Percentiles rank a stretch among this genome's conserved stretches.
Evolutionary conservation across 192 early-diverging fungal species (phyloP).

Genomic region (Coemansia sp.): DNA sequence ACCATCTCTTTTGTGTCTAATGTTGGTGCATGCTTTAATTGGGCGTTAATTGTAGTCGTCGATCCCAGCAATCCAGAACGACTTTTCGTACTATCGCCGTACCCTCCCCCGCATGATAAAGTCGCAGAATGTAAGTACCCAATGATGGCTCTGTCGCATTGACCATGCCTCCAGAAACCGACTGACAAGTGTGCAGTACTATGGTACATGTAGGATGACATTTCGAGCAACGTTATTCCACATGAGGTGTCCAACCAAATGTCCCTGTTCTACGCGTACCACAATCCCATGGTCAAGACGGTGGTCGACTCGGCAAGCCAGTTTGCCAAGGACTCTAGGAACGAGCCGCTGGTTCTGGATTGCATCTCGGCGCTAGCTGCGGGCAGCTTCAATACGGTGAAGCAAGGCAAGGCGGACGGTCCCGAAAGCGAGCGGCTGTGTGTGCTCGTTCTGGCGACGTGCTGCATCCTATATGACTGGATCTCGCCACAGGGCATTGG

Average conservation of each 20-base stretch:
- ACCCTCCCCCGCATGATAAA: conserved; percentile 81
- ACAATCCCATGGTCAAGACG: conserved; percentile 89
- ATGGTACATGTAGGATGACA: conserved; percentile 46
- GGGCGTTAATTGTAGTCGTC: conserved; percentile 31
- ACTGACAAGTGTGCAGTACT: background rate
- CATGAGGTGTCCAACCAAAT: conserved; percentile 93
- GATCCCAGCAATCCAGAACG: conserved; percentile 82
- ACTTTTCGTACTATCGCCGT: conserved; percentile 96
- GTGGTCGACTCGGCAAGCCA: conserved; percentile 81
- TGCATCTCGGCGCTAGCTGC: conserved; percentile 76
- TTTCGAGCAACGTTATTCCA: conserved; percentile 67
- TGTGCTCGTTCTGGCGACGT: conserved; percentile 85
- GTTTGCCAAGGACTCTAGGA: conserved; percentile 66
- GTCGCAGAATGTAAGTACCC: conserved; percentile 62
- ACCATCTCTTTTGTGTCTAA: background rate
- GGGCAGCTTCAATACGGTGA: conserved; percentile 79
- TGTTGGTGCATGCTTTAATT: background rate
- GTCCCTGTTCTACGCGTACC: conserved; percentile 96
- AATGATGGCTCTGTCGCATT: background rate
- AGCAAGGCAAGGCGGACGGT: conserved; percentile 63
- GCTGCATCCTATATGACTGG: conserved; percentile 92
- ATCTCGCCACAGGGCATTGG: conserved; percentile 80
- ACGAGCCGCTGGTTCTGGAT: conserved; percentile 62
- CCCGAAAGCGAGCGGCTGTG: conserved; percentile 72
- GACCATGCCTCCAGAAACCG: background rate